These are phyloP conservation scores for Neolentinus lepideus DNA, from an alignment of 1,284 basidiomycete species.

Conservation along the genomic window DNA sequence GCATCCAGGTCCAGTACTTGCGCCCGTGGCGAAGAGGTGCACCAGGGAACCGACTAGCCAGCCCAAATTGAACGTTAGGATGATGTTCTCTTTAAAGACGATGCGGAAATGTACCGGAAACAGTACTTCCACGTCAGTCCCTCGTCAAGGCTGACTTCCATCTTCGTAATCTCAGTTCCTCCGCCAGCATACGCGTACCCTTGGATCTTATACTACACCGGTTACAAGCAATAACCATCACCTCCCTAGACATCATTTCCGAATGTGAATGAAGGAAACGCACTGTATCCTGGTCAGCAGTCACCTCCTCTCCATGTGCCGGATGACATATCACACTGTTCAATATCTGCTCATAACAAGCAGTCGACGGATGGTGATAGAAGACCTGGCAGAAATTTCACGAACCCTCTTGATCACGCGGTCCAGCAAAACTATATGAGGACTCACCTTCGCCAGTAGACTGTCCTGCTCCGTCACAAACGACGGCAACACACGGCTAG, in stretches of 20 bases:
- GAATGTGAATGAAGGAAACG: neutral
- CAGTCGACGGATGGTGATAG: conserved; percentile 16
- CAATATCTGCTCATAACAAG: conserved; percentile 16
- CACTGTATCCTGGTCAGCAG: neutral
- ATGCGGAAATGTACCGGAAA: neutral
- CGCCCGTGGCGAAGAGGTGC: neutral
- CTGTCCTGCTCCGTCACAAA: conserved; percentile 15
- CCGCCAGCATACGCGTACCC: neutral
- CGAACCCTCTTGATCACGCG: no score
- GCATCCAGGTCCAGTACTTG: neutral
- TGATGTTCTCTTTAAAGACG: neutral
- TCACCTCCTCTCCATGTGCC: conserved; percentile 1
- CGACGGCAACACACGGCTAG: conserved; percentile 16
- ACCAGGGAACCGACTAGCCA: neutral
- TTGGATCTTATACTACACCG: neutral
- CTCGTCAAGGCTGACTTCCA: neutral
- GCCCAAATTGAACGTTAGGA: neutral
- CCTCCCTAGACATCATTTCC: conserved; percentile 1
- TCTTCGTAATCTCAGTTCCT: neutral
- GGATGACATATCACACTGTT: conserved; percentile 6
- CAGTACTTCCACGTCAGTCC: neutral
- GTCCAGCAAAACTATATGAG: neutral
- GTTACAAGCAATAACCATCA: neutral
- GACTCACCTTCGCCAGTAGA: conserved; percentile 10
- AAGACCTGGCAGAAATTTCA: conserved; percentile 6